A percentile compares a stretch with the other conserved stretches of the same genome.
Conservation (phyloP, 805 yeast genomes). For the Jamesozyma hellenica region DNA sequence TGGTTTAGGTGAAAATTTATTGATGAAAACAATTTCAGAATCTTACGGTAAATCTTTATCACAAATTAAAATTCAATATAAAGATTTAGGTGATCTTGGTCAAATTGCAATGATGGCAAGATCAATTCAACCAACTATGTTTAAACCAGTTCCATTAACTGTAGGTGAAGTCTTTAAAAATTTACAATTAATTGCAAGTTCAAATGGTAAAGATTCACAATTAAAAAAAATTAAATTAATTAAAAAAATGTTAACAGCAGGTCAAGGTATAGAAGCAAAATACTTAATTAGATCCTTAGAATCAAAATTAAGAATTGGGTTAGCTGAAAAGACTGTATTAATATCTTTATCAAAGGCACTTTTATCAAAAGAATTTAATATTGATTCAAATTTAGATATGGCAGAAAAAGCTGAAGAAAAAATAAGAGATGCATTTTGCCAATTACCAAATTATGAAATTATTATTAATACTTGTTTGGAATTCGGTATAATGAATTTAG, state of each 20-base stretch:
- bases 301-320: constrained; percentile 84
- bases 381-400: constrained; percentile 33
- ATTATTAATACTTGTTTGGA: constrained; percentile 57
- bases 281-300: constrained; percentile 82
- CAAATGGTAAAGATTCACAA: constrained; percentile 78
- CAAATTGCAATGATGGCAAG: constrained; percentile 77
- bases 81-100: constrained; percentile 82
- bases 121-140: constrained; percentile 83
- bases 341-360: constrained; percentile 79
- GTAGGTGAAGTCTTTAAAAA: constrained; percentile 63
- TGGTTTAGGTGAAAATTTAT: constrained; percentile 84
- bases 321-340: constrained; percentile 88
- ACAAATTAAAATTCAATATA: constrained; percentile 65
- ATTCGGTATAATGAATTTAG: constrained; percentile 56
- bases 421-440: constrained; percentile 78
- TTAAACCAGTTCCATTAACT: constrained; percentile 75
- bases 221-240: constrained; percentile 65
- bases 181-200: constrained; percentile 64
- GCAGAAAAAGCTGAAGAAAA: constrained; percentile 62
- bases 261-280: constrained; percentile 81
- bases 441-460: constrained; percentile 80
- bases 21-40: constrained; percentile 81
- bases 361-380: constrained; percentile 44
- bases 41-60: constrained; percentile 73
- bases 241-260: constrained; percentile 74